These are phyloP conservation scores for Hyaloraphidium curvatum DNA, from an alignment of 192 early-diverging fungal species.

Conservation along the genomic window DNA sequence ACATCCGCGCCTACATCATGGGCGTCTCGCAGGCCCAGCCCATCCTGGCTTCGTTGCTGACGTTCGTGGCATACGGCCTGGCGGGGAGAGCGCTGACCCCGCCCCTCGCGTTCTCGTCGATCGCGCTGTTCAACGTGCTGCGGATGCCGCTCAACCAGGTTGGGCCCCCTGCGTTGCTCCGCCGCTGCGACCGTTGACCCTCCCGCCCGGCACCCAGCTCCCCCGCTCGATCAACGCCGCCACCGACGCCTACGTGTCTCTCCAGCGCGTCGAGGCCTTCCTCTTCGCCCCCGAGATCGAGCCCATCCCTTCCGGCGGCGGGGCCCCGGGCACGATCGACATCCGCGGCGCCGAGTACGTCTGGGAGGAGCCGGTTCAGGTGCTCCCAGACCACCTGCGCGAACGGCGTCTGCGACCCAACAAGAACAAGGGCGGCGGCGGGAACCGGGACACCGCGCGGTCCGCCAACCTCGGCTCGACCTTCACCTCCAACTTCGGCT, in stretches of 20 bases:
- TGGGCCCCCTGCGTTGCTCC: too few relatives aligned
- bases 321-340: too few relatives aligned
- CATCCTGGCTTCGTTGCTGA: not conserved
- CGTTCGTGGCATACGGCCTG: not conserved
- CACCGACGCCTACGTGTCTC: slow-evolving; percentile 18
- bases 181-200: too few relatives aligned
- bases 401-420: too few relatives aligned
- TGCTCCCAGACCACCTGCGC: too few relatives aligned
- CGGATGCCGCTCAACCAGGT: slow-evolving; percentile 21
- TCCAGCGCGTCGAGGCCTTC: slow-evolving; percentile 19
- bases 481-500: too few relatives aligned
- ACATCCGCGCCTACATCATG: not conserved
- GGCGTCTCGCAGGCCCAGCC: not conserved
- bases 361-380: too few relatives aligned
- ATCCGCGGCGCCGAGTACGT: too few relatives aligned
- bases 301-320: not conserved
- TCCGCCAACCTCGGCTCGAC: too few relatives aligned
- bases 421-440: too few relatives aligned
- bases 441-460: too few relatives aligned
- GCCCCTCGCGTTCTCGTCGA: slow-evolving; percentile 18
- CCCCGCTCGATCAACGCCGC: slow-evolving; percentile 16
- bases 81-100: not conserved
- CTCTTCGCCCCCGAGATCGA: slow-evolving; percentile 12
- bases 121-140: slow-evolving; percentile 28
- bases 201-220: too few relatives aligned